phyloP scores from a whole-genome alignment of 768 basidiomycete species.

The Austroboletus eburneus region DNA sequence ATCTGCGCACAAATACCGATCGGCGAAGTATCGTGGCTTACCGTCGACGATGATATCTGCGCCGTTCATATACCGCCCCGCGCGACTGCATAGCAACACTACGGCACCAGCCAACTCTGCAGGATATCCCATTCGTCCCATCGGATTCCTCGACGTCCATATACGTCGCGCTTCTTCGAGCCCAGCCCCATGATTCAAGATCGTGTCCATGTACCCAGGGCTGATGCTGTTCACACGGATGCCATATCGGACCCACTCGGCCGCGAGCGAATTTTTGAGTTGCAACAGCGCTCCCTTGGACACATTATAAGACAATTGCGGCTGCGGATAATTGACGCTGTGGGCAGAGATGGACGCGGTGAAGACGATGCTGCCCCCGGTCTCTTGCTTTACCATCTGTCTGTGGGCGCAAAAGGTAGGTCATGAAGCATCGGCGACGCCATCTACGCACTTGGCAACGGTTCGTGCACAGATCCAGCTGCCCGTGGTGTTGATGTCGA shows the following conservation, averaged over 20 bases:
- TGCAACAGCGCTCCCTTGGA: constrained; percentile 41
- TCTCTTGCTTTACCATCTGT: constrained; percentile 40
- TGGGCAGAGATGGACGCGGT: constrained; percentile 43
- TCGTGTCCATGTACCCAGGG: constrained; percentile 43
- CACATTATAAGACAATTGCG: constrained; percentile 39
- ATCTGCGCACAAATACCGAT: neutral
- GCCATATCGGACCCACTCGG: constrained; percentile 40
- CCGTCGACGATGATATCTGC: constrained; percentile 41
- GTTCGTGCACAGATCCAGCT: constrained; percentile 44
- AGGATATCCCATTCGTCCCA: constrained; percentile 42
- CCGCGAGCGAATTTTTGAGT: constrained; percentile 37
- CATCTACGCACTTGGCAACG: constrained; percentile 32
- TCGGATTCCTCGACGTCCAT: constrained; percentile 39
- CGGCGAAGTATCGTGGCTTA: constrained; percentile 16
- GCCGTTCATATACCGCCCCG: constrained; percentile 42
- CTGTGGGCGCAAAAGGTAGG: constrained; percentile 15
- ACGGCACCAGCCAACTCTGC: constrained; percentile 38
- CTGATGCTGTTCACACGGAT: constrained; percentile 42
- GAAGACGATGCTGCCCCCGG: constrained; percentile 40
- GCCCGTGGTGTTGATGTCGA: constrained; percentile 43
- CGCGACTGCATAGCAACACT: constrained; percentile 39
- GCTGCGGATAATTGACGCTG: constrained; percentile 39
- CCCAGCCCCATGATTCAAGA: constrained; percentile 35
- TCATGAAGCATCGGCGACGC: neutral
- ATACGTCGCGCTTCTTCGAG: constrained; percentile 30